A percentile compares a stretch with the other conserved stretches of the same genome.
phyloP scores from a whole-genome alignment of 345 rosid species.

The Eucalyptus tenuipes region DNA sequence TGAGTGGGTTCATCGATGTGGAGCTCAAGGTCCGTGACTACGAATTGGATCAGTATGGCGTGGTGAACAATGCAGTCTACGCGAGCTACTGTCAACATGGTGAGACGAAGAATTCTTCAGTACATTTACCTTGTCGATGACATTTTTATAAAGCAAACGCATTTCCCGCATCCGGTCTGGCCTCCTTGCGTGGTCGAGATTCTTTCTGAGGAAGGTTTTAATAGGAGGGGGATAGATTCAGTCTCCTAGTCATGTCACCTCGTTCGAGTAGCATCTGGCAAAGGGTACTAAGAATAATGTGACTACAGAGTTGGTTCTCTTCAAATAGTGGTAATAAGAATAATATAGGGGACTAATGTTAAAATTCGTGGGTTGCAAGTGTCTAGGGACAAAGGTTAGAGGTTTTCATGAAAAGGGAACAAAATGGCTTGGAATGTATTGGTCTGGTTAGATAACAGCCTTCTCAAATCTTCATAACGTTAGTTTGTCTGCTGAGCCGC shows the following conservation, averaged over 20 bases:
- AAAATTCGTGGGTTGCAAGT: background rate
- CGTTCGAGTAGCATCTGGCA: background rate
- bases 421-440: background rate
- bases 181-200: background rate
- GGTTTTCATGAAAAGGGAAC: background rate
- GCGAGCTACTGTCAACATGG: constrained; percentile 87
- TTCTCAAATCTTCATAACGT: background rate
- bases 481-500: background rate
- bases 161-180: background rate
- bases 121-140: background rate
- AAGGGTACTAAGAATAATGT: background rate
- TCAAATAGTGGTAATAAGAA: background rate
- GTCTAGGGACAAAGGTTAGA: background rate
- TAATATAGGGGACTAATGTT: background rate
- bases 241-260: background rate
- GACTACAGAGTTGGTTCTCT: background rate
- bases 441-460: background rate
- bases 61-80: constrained; percentile 82
- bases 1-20: constrained; percentile 41
- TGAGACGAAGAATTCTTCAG: background rate
- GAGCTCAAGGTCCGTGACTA: constrained; percentile 77
- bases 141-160: background rate
- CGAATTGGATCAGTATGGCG: constrained; percentile 87
- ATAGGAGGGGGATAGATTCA: background rate
- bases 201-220: background rate